Evolutionary conservation across 805 yeast species (phyloP).

Genomic region (Wickerhamiella alocasiicola): DNA sequence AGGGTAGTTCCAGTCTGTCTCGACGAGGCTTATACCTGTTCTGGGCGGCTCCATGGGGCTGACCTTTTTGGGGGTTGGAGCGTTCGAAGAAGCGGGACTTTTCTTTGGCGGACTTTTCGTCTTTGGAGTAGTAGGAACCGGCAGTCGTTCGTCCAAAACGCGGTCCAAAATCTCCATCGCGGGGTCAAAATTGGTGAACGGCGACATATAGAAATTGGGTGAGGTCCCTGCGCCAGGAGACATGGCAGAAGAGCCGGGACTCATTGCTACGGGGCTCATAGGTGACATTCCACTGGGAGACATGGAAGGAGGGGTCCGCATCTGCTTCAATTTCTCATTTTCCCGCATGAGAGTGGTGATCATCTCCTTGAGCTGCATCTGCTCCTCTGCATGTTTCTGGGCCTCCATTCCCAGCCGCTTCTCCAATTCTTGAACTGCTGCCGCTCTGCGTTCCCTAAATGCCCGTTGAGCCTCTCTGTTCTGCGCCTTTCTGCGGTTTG

Average conservation of each 20-base stretch:
- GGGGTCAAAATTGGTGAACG: conserved; percentile 4
- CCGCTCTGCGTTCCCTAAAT: conserved; percentile 71
- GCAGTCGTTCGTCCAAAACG: conserved; percentile 28
- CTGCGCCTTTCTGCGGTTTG: conserved; percentile 40
- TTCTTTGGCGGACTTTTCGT: conserved; percentile 1
- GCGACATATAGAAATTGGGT: conserved; percentile 6
- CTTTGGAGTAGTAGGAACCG: conserved; percentile 18
- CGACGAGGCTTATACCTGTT: conserved; percentile 17
- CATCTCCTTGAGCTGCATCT: conserved; percentile 60
- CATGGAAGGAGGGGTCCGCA: conserved; percentile 14
- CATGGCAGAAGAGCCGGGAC: conserved; percentile 24
- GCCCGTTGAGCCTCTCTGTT: conserved; percentile 72
- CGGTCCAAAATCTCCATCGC: conserved; percentile 25
- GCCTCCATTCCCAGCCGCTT: conserved; percentile 86
- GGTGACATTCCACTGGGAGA: conserved; percentile 15
- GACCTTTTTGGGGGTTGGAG: not conserved
- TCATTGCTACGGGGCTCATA: conserved; percentile 6
- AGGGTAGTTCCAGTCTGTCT: conserved; percentile 20
- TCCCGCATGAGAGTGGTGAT: conserved; percentile 56
- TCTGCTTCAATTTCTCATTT: conserved; percentile 31
- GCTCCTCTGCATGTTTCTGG: conserved; percentile 63
- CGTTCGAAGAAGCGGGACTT: conserved; percentile 2
- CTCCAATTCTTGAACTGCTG: conserved; percentile 44
- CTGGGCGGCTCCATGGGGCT: conserved; percentile 12
- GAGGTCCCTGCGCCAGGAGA: conserved; percentile 13